Percentiles rank a stretch among this genome's conserved stretches.
These are phyloP conservation scores for Przewalskia tangutica DNA, from an alignment of 257 asterid genomes.

Conservation along the genomic window DNA sequence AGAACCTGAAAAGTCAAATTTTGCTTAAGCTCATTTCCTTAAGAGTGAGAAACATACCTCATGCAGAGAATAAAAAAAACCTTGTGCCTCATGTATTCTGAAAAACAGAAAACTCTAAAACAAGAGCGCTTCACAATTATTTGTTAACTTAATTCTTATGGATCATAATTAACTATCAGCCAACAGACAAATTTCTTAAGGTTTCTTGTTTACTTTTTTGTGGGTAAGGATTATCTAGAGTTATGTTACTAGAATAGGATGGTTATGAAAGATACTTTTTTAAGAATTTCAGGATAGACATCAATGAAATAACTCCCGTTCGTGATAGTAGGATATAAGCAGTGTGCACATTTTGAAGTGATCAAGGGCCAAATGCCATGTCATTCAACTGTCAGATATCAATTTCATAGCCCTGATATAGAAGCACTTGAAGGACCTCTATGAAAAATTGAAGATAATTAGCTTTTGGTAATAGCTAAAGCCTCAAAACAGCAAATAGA, in stretches of 20 bases:
- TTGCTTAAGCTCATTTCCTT: neutral
- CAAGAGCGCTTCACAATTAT: neutral
- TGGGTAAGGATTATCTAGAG: neutral
- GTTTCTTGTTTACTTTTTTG: neutral
- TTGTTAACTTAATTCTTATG: neutral
- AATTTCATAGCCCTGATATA: neutral
- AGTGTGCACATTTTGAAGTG: neutral
- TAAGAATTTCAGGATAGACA: neutral
- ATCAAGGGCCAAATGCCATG: neutral
- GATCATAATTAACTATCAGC: neutral
- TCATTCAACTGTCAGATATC: neutral
- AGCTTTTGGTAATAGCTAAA: neutral
- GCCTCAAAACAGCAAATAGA: neutral
- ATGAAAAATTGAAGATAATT: neutral
- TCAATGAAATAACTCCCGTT: neutral
- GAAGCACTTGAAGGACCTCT: neutral
- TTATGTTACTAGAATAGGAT: neutral
- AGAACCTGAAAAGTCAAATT: constrained; percentile 47
- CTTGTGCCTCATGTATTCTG: neutral
- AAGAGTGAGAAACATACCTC: neutral
- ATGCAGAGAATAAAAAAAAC: neutral
- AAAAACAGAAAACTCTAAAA: neutral
- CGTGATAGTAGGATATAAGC: neutral
- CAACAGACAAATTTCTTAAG: neutral
- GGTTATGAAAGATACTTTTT: neutral